Evolutionary conservation across 129 eudicot species (phyloP).

Genomic region (Flaveria linearis): DNA sequence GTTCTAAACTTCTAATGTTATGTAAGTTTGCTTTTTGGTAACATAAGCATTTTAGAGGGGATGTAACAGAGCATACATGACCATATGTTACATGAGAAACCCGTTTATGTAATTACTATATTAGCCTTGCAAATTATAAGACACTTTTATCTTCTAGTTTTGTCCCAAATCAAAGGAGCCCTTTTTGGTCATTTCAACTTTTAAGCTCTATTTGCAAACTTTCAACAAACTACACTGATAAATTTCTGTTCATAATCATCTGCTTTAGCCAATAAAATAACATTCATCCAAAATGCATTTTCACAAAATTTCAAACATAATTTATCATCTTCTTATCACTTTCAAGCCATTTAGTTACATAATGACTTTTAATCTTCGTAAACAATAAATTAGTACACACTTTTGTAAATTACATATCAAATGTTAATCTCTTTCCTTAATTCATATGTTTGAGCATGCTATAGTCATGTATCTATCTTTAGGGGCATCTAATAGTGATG

Average conservation of each 20-base stretch:
- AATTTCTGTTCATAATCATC: background rate
- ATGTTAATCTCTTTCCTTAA: background rate
- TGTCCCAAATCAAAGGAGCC: constrained; percentile 2
- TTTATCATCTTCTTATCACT: background rate
- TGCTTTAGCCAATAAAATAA: background rate
- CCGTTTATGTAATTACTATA: background rate
- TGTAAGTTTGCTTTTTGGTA: constrained; percentile 10
- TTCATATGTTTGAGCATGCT: background rate
- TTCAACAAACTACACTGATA: background rate
- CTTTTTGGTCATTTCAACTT: constrained; percentile 13
- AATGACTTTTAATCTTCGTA: background rate
- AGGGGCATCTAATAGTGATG: background rate
- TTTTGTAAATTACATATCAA: background rate
- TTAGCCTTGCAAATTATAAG: constrained; percentile 5
- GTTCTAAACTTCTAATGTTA: background rate
- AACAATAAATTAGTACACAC: background rate
- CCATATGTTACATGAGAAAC: background rate
- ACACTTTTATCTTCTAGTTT: constrained; percentile 4
- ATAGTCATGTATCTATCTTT: background rate
- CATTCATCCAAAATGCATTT: background rate
- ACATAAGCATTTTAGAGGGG: background rate
- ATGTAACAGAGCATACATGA: constrained; percentile 6
- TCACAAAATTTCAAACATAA: background rate
- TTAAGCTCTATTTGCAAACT: background rate
- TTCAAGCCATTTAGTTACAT: constrained; percentile 6